Conservation (phyloP, 495 filamentous ascomycete species). For the Cryomyces minteri region DNA sequence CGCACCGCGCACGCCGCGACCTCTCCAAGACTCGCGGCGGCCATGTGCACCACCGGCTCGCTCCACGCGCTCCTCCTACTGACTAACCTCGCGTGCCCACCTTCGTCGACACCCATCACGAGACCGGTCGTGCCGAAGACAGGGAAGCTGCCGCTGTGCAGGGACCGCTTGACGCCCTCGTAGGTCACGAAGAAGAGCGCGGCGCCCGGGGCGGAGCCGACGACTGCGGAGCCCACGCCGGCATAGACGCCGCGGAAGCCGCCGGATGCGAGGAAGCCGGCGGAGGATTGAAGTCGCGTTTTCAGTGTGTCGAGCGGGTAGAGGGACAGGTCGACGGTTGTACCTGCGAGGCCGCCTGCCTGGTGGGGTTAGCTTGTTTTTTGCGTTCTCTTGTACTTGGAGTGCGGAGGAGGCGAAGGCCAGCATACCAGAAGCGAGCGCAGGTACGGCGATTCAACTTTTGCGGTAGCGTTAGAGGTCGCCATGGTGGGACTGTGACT, state of each 20-base stretch:
- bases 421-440: slow-evolving; percentile 26
- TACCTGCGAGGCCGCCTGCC: slow-evolving; percentile 25
- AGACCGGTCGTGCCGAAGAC: background rate
- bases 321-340: slow-evolving; percentile 23
- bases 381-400: slow-evolving; percentile 62
- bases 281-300: slow-evolving; percentile 66
- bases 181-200: slow-evolving; percentile 98
- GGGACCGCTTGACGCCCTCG: slow-evolving; percentile 49
- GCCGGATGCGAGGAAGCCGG: slow-evolving; percentile 58
- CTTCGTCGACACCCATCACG: background rate
- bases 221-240: slow-evolving; percentile 48
- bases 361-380: slow-evolving; percentile 23
- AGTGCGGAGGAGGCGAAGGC: slow-evolving; percentile 24
- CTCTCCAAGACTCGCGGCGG: slow-evolving; percentile 78
- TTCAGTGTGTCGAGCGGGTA: slow-evolving; percentile 27
- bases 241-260: slow-evolving; percentile 58
- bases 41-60: slow-evolving; percentile 46
- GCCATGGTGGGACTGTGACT: background rate
- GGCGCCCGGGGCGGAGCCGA: slow-evolving; percentile 93
- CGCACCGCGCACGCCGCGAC: slow-evolving; percentile 81
- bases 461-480: slow-evolving; percentile 10
- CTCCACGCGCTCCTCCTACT: slow-evolving; percentile 3
- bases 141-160: background rate
- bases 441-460: slow-evolving; percentile 25
- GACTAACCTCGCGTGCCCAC: slow-evolving; percentile 8